Base-by-base conservation (phyloP, 495 filamentous ascomycete genomes). In the Massariosphaeria phaeospora region DNA sequence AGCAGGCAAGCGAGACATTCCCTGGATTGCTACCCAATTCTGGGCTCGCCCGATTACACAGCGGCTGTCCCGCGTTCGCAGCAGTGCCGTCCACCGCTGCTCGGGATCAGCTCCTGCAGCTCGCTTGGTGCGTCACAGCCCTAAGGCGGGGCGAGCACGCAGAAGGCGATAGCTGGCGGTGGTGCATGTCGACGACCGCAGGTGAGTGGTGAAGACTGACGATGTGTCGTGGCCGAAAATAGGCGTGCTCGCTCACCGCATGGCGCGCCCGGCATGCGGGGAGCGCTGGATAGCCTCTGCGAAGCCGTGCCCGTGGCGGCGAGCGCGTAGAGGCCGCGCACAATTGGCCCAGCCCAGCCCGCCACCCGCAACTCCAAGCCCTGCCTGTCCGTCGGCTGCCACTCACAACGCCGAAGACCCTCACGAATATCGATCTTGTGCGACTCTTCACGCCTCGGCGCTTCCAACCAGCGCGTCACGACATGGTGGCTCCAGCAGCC, bases 291-390 rank as follows among this genome's bases (percentile, higher is more conserved):
- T 33, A 31, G n/a, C n/a, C 31, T 31, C 15, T 25, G 25, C 18
- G 13, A 10, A 11, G 9, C 29, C 20, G 5, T 2, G 40, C 46
- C 12, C 27, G n/a, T 12, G 36, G 9, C 9, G 10, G 17, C 38
- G 35, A 62, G 59, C 59, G 59, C 53, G 44, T 62, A 40, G 48
- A 52, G 5, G 34, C 26, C 47, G 25, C 27, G 4, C 11, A 17
- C 3, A 62, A 57, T 62, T 47, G 59, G 48, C 56, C 21, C 35
- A 10, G 15, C 29, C 2, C 3, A 44, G 36, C 45, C 54, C 30
- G 40, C 33, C 13, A 20, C 24, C 43, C 42, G 27, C 26, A 5
- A 26, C 12, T 35, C 38, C 13, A 6, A 8, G 30, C 3, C 24
- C 9, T 30, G 9, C 15, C 46, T 13, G n/a, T 17, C 13, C 4